phyloP scores from a whole-genome alignment of 306 rosid species.

The cucumber (Cucumis sativus) region Cucumber_9930_V3 NC_026660.2:18435501-18436000 shows the following conservation, averaged over 20 bases:
- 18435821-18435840: no score
- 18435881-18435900: neutral
- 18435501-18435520: no score
- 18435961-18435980: neutral
- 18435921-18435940: neutral
- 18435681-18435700: neutral
- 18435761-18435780: neutral
- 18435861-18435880: neutral
- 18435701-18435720: neutral
- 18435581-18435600: neutral
- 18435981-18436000: neutral
- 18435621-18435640: neutral
- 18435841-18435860: no score
- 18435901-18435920: neutral
- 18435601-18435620: neutral
- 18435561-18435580: neutral
- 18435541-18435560: neutral
- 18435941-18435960: neutral
- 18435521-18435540: neutral
- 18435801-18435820: no score
- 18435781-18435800: no score
- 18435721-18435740: neutral
- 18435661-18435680: neutral
- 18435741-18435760: neutral
- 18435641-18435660: neutral